These are phyloP conservation scores for Epichloe sp. DNA, from an alignment of 2,329 filamentous ascomycete species.

Conservation along the genomic window DNA sequence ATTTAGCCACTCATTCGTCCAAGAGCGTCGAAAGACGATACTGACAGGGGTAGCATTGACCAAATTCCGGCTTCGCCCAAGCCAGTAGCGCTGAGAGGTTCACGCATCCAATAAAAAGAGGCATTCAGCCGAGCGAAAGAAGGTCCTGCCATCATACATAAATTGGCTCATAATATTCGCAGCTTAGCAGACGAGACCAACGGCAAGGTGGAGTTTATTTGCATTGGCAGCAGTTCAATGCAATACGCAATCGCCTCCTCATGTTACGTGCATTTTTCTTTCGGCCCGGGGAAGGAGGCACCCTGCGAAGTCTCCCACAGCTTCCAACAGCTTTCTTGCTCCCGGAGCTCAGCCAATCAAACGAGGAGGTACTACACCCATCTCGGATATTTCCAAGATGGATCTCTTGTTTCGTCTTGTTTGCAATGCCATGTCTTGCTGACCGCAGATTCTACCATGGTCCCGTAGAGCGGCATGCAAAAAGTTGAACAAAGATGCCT, in stretches of 20 bases:
- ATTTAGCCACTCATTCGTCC: not conserved
- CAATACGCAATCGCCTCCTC: not conserved
- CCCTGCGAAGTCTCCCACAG: not conserved
- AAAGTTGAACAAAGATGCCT: not conserved
- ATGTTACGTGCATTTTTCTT: not conserved
- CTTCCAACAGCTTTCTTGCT: not conserved
- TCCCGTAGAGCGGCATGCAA: not conserved
- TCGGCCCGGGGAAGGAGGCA: not conserved
- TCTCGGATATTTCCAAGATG: not conserved
- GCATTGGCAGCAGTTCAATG: not conserved
- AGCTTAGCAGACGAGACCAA: not conserved
- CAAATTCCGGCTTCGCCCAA: not conserved
- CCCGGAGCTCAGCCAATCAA: not conserved
- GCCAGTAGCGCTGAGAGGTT: not conserved
- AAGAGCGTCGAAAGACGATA: not conserved
- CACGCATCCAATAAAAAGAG: not conserved
- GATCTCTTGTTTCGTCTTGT: not conserved
- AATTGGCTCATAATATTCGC: not conserved
- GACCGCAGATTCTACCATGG: not conserved
- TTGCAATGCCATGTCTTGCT: not conserved
- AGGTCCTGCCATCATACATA: not conserved
- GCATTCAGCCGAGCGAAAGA: not conserved
- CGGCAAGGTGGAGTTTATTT: not conserved
- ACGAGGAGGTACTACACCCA: not conserved
- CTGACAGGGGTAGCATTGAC: not conserved